These are phyloP conservation scores for Leishmania major DNA, from an alignment of 208 protist genomes.

Conservation along the genomic window DNA sequence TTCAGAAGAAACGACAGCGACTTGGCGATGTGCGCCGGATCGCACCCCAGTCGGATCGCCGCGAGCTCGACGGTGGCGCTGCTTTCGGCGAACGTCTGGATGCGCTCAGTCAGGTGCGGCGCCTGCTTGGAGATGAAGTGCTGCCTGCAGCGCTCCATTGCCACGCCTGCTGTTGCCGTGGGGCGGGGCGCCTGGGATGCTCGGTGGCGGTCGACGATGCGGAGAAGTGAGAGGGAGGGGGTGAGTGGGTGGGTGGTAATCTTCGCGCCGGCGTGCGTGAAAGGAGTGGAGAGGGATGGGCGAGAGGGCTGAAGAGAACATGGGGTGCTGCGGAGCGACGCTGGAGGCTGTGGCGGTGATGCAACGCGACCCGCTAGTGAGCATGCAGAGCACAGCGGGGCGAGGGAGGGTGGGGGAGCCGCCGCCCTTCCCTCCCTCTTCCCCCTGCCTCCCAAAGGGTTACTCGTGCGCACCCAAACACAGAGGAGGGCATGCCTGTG, in stretches of 20 bases:
- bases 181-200: neutral
- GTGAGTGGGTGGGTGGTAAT: neutral
- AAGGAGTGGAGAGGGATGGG: neutral
- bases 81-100: constrained; percentile 49
- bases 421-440: too few species aligned
- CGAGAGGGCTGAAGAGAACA: neutral
- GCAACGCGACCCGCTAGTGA: too few species aligned
- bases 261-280: too few species aligned
- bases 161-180: neutral
- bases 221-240: neutral
- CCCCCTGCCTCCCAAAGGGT: too few species aligned
- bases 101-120: constrained; percentile 41
- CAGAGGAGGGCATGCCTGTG: neutral
- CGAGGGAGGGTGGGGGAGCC: too few species aligned
- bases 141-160: constrained; percentile 43
- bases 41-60: constrained; percentile 47
- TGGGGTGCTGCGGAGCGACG: neutral
- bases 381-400: too few species aligned
- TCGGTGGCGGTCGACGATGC: neutral
- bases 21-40: constrained; percentile 63
- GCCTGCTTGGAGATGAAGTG: constrained; percentile 38
- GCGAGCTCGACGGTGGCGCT: constrained; percentile 61
- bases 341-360: too few species aligned
- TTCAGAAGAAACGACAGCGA: constrained; percentile 46
- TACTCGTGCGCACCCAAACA: neutral